Conservation (phyloP, 2,329 filamentous ascomycete species). For the Colletotrichum cuscutae region DNA sequence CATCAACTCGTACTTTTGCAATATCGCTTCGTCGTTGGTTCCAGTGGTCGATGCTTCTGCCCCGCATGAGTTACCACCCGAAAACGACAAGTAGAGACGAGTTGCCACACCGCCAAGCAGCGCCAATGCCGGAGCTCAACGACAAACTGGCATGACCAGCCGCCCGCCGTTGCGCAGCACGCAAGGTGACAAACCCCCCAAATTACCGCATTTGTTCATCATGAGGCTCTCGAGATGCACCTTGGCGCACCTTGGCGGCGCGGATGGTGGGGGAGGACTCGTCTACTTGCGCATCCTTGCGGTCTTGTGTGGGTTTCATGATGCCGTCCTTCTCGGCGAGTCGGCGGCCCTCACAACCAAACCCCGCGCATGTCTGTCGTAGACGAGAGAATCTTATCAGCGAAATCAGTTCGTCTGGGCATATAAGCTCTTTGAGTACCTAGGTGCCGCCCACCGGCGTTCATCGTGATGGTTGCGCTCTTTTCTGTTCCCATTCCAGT, state of each 20-base stretch:
- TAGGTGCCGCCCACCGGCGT: not conserved
- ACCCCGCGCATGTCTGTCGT: not conserved
- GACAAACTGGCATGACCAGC: constrained; percentile 22
- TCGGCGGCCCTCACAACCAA: not conserved
- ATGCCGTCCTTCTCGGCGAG: constrained; percentile 14
- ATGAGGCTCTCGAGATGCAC: constrained; percentile 9
- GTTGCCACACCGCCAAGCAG: constrained; percentile 24
- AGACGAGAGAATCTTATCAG: not conserved
- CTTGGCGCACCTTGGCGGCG: constrained; percentile 31
- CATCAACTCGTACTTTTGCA: not conserved
- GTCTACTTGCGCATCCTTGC: constrained; percentile 6
- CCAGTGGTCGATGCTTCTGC: not conserved
- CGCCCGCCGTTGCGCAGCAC: not conserved
- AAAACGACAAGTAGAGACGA: constrained; percentile 27
- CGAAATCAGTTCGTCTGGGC: not conserved
- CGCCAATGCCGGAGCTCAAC: constrained; percentile 18
- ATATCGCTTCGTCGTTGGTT: no score
- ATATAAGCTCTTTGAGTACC: constrained; percentile 9
- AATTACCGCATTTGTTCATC: not conserved
- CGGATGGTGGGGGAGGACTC: constrained; percentile 9
- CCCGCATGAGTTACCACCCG: constrained; percentile 11
- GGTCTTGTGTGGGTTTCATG: constrained; percentile 33
- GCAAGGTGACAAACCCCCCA: not conserved
- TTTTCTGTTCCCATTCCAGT: not conserved
- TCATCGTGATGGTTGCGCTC: not conserved